Base-by-base conservation (phyloP, 1,284 basidiomycete genomes). In the Cutaneotrichosporon daszewskae region DNA sequence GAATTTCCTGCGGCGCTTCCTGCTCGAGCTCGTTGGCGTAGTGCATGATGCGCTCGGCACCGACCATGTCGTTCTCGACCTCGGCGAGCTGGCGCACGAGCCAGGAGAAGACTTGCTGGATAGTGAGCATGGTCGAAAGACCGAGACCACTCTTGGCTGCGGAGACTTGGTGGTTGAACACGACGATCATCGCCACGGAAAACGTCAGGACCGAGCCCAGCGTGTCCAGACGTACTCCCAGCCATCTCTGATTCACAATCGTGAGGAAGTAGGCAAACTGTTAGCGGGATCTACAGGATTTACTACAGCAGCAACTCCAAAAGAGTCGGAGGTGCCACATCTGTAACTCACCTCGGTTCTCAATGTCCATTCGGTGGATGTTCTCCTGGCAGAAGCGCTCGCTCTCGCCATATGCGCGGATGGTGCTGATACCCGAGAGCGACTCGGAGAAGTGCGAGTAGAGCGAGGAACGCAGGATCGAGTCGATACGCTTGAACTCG, bases 61-160 rank as follows among this genome's bases (percentile, higher is more conserved):
- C 82, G 64, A 90, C 90, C 84, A 92, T 90, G 67, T 91, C 80
- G 65, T 92, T 91, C 69, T 92, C 87, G 13, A 89, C 82, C 60
- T 90, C 85, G 4, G 85, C 85, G 39, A 78, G 77, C 64, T 91
- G 87, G 18, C 86, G 80, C 36, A 91, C 81, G 61, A 89, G 77
- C 84, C 82, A 88, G 13, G 83, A 82, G 59, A 91, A 89, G 1
- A 79, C 68, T 38, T 65, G 63, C 41, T 62, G 61, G 12, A 66
- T 55, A 12, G 67, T 65, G 28, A 73, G 83, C 81, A 53, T 72
- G 45, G 73, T 74, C 1, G 67, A 68, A 10, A 75, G 62, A 9
- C 70, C 73, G 12, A 77, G 64, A 57, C 76, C 76, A 20, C 84
- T 87, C 57, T 87, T 80, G 4, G 85, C 77, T 0, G 90, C 84